phyloP scores from a whole-genome alignment of 495 filamentous ascomycete species.

The Talaromyces nanjingensis region DNA sequence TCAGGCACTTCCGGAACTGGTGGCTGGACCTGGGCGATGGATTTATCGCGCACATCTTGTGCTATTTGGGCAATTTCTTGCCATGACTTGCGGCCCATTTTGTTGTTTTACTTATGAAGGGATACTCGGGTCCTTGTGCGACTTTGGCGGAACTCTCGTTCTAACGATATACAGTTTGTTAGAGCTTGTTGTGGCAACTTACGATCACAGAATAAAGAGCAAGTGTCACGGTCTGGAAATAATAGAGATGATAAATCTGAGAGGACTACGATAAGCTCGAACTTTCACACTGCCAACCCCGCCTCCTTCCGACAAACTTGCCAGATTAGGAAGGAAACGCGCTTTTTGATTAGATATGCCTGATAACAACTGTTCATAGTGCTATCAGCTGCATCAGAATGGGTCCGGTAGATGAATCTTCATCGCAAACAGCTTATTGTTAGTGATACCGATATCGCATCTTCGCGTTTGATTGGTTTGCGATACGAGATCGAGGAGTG shows the following conservation, averaged over 20 bases:
- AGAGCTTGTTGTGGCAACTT: neutral
- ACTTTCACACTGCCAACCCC: neutral
- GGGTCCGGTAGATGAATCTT: neutral
- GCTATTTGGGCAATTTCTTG: constrained; percentile 28
- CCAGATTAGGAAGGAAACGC: neutral
- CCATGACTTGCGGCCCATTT: constrained; percentile 20
- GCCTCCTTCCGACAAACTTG: neutral
- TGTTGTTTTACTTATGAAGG: neutral
- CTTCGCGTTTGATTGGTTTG: neutral
- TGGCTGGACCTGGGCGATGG: constrained; percentile 29
- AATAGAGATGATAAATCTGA: neutral
- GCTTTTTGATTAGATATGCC: neutral
- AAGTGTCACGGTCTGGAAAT: neutral
- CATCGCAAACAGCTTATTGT: neutral
- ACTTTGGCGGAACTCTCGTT: neutral
- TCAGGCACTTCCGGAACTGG: constrained; percentile 15
- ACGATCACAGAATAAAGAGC: neutral
- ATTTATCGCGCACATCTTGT: constrained; percentile 28
- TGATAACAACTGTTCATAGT: neutral
- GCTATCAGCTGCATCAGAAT: neutral
- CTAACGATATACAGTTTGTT: neutral
- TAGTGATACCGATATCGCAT: neutral
- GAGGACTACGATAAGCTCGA: neutral
- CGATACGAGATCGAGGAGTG: neutral
- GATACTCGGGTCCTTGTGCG: neutral